These are phyloP conservation scores for Sporothrix variecibatus DNA, from an alignment of 2,329 filamentous ascomycete genomes.

Conservation along the genomic window DNA sequence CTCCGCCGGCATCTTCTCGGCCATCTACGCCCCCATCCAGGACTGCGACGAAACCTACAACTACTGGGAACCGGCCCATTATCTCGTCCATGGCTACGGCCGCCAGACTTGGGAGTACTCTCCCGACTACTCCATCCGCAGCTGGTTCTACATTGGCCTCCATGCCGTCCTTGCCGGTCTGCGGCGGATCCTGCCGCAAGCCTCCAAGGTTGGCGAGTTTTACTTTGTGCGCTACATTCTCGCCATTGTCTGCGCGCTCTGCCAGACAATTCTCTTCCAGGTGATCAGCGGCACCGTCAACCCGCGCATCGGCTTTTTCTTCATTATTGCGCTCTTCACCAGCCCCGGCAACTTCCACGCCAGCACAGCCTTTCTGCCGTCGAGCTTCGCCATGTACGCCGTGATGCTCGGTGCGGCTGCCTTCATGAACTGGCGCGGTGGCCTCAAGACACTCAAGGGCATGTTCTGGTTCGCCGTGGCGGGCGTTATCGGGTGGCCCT, in stretches of 20 bases:
- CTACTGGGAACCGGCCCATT: constrained; percentile 97
- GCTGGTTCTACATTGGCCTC: constrained; percentile 84
- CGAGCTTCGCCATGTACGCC: constrained; percentile 95
- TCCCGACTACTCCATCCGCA: constrained; percentile 89
- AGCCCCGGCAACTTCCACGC: constrained; percentile 95
- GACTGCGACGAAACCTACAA: constrained; percentile 99
- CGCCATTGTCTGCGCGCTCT: constrained; percentile 74
- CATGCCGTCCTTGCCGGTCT: constrained; percentile 74
- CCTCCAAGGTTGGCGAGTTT: constrained; percentile 73
- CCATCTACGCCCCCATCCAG: constrained; percentile 84
- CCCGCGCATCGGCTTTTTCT: constrained; percentile 80
- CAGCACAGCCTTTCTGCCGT: constrained; percentile 82
- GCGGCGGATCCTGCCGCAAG: constrained; percentile 62
- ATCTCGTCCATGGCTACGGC: constrained; percentile 87
- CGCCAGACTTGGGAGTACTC: constrained; percentile 99
- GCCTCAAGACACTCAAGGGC: constrained; percentile 75
- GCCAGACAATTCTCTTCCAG: constrained; percentile 79
- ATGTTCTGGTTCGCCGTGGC: constrained; percentile 91
- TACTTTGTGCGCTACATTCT: constrained; percentile 80
- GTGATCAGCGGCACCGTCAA: constrained; percentile 76
- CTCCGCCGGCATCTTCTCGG: constrained; percentile 71
- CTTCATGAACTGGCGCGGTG: constrained; percentile 87
- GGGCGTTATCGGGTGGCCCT: constrained; percentile 89
- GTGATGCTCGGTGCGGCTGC: constrained; percentile 81
- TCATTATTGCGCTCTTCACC: constrained; percentile 72